A percentile compares a stretch with the other conserved stretches of the same genome.
These are phyloP conservation scores for Solanum piurae DNA, from an alignment of 257 asterid genomes.

Conservation along the genomic window DNA sequence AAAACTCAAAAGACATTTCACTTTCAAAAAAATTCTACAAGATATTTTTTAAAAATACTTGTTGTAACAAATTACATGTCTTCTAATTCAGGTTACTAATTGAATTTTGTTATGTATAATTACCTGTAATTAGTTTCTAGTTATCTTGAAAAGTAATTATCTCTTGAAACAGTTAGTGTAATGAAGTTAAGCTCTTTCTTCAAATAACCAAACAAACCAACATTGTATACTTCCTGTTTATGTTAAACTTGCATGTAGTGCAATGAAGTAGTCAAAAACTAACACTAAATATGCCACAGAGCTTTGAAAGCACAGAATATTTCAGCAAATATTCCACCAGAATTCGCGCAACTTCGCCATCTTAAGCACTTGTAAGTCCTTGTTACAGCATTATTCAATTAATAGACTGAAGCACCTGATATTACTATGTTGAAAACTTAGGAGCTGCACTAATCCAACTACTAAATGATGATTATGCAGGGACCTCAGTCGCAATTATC, in stretches of 20 bases:
- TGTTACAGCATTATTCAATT: neutral
- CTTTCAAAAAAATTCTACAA: neutral
- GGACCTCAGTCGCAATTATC: slow-evolving; percentile 81
- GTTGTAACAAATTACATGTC: neutral
- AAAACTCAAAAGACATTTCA: neutral
- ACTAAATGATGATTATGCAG: slow-evolving; percentile 26
- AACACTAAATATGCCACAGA: slow-evolving; percentile 22
- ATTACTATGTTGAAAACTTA: neutral
- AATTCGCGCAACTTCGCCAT: slow-evolving; percentile 62
- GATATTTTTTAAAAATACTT: neutral
- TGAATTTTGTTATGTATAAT: neutral
- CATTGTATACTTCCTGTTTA: neutral
- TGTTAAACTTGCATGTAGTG: neutral
- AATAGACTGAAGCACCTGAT: neutral
- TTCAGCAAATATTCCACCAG: slow-evolving; percentile 60
- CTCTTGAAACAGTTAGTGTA: neutral
- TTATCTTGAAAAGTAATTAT: neutral
- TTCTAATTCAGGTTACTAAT: neutral
- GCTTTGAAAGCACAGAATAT: slow-evolving; percentile 80
- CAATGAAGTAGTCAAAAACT: neutral
- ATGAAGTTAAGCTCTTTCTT: neutral
- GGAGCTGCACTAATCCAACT: neutral
- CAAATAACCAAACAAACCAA: neutral
- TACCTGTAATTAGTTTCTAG: neutral
- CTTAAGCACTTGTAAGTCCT: slow-evolving; percentile 59